Evolutionary conservation across 2,329 filamentous ascomycete genomes (phyloP).

Genomic region (Microsporum ferrugineum): DNA sequence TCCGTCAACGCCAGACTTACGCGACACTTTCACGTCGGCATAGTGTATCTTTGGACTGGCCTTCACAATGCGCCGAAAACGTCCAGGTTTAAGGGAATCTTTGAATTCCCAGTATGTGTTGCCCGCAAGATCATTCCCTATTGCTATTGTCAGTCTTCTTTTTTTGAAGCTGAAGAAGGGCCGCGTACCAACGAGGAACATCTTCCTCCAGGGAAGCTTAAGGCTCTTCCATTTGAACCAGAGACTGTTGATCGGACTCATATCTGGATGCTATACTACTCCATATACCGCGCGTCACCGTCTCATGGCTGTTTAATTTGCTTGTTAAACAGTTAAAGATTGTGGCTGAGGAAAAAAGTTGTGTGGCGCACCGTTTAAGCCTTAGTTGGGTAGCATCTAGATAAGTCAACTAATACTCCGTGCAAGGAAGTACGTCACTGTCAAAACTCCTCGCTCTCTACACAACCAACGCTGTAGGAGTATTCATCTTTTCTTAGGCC

Average conservation of each 20-base stretch:
- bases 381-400: not conserved
- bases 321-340: conserved; percentile 1
- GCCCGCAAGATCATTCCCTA: conserved; percentile 50
- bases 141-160: not conserved
- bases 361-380: not conserved
- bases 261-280: conserved; percentile 4
- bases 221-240: conserved; percentile 55
- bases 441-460: not conserved
- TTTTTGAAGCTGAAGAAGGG: not conserved
- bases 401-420: not conserved
- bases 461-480: not conserved
- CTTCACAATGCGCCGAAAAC: conserved; percentile 49
- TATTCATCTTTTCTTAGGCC: not conserved
- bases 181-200: conserved; percentile 45
- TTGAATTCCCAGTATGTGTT: conserved; percentile 60
- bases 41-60: conserved; percentile 43
- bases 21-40: conserved; percentile 49
- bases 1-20: conserved; percentile 27
- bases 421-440: not conserved
- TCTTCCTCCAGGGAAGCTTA: conserved; percentile 50
- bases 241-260: conserved; percentile 32
- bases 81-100: conserved; percentile 43
- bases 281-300: not conserved
- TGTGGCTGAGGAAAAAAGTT: conserved; percentile 5
- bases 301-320: not conserved